Evolutionary conservation across 495 filamentous ascomycete species (phyloP).

Genomic region (Neurospora sp.): DNA sequence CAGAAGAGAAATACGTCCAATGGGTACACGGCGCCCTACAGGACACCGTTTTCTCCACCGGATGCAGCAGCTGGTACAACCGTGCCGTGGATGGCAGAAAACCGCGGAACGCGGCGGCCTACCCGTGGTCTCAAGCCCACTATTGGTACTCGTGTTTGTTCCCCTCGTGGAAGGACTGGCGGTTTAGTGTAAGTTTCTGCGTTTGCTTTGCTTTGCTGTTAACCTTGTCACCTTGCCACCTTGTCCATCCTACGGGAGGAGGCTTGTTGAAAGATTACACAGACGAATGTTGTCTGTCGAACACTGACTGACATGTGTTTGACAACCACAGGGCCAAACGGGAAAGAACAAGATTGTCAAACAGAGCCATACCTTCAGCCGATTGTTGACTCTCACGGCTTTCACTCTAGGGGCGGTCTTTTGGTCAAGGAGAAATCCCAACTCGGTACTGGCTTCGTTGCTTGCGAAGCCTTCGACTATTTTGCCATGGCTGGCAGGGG

Average conservation of each 20-base stretch:
- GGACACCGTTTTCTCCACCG: constrained; percentile 20
- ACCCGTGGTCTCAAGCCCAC: constrained; percentile 8
- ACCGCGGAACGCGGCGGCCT: constrained; percentile 9
- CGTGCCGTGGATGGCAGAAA: not conserved
- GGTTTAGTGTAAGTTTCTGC: not conserved
- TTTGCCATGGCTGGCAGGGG: not conserved
- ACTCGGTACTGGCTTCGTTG: not conserved
- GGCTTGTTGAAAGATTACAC: not conserved
- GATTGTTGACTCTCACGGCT: not conserved
- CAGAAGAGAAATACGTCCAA: constrained; percentile 20
- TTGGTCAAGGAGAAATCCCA: not conserved
- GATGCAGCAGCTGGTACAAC: constrained; percentile 35
- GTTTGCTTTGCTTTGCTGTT: not conserved
- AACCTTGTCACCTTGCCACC: too few relatives aligned
- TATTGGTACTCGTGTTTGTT: constrained; percentile 8
- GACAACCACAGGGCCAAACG: not conserved
- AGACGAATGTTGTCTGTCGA: not conserved
- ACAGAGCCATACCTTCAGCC: not conserved
- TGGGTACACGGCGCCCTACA: constrained; percentile 17
- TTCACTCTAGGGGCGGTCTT: not conserved
- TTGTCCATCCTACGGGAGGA: too few relatives aligned
- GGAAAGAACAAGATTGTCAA: not conserved
- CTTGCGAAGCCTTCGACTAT: not conserved
- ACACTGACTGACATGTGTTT: not conserved
- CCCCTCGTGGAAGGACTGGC: constrained; percentile 3